Evolutionary conservation across 345 rosid species (phyloP).

Genomic region (Xanthoceras sorbifolium): DNA sequence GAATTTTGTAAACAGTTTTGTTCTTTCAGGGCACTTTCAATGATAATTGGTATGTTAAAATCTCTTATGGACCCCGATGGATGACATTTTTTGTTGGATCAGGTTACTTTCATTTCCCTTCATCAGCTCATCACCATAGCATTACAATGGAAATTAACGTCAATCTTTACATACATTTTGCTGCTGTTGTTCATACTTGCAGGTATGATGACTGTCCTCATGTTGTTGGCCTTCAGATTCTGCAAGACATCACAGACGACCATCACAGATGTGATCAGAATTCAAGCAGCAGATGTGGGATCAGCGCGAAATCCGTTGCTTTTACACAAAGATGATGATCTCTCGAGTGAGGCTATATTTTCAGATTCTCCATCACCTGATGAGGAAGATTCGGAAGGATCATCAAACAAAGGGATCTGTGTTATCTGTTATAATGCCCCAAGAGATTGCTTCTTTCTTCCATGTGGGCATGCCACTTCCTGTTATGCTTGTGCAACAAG

Average conservation of each 20-base stretch:
- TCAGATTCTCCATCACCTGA: conserved; percentile 51
- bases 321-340: conserved; percentile 46
- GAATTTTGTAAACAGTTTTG: not conserved
- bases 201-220: conserved; percentile 48
- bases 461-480: conserved; percentile 67
- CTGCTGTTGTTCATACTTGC: conserved; percentile 13
- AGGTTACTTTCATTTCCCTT: conserved; percentile 35
- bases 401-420: conserved; percentile 37
- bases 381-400: conserved; percentile 45
- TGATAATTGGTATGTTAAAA: conserved; percentile 41
- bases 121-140: not conserved
- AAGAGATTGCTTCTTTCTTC: conserved; percentile 67
- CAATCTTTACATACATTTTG: conserved; percentile 12
- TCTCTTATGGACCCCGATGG: conserved; percentile 67
- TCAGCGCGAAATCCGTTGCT: conserved; percentile 47
- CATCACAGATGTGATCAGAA: conserved; percentile 13
- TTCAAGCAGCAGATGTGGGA: conserved; percentile 18
- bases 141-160: not conserved
- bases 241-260: conserved; percentile 24
- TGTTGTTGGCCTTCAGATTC: conserved; percentile 36
- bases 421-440: conserved; percentile 53
- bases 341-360: conserved; percentile 54
- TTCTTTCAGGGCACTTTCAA: conserved; percentile 37
- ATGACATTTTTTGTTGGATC: conserved; percentile 47
- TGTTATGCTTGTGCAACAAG: conserved; percentile 65